Evolutionary conservation across 116 monocot genomes (phyloP).

Genomic region (Zostera marina): DNA sequence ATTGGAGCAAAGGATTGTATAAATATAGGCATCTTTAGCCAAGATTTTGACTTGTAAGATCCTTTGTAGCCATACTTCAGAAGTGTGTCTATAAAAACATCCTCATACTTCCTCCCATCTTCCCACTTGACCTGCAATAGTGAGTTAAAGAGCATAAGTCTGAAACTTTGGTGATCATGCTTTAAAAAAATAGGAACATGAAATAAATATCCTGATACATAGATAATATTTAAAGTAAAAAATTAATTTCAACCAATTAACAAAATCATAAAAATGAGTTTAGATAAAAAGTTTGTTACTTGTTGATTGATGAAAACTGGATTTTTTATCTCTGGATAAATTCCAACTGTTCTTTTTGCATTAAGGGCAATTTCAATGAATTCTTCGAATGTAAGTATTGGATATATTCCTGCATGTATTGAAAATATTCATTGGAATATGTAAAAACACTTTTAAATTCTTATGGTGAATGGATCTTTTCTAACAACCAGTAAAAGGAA

Average conservation of each 20-base stretch:
- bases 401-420: constrained; percentile 43
- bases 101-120: constrained; percentile 72
- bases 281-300: constrained; percentile 22
- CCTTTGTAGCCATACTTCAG: constrained; percentile 84
- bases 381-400: constrained; percentile 89
- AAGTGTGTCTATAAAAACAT: constrained; percentile 70
- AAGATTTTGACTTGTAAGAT: constrained; percentile 63
- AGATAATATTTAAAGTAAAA: too few relatives aligned
- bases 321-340: constrained; percentile 95
- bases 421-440: neutral
- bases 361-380: constrained; percentile 70
- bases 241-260: too few relatives aligned
- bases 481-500: too few relatives aligned
- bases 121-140: constrained; percentile 72
- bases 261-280: neutral
- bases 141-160: neutral
- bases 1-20: constrained; percentile 78
- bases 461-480: too few relatives aligned
- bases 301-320: constrained; percentile 83
- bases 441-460: constrained; percentile 1
- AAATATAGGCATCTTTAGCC: constrained; percentile 66
- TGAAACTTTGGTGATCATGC: neutral
- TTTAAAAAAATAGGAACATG: neutral
- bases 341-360: constrained; percentile 73
- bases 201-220: too few relatives aligned